These are phyloP conservation scores for Gyrodon lividus DNA, from an alignment of 768 basidiomycete species.

Conservation along the genomic window DNA sequence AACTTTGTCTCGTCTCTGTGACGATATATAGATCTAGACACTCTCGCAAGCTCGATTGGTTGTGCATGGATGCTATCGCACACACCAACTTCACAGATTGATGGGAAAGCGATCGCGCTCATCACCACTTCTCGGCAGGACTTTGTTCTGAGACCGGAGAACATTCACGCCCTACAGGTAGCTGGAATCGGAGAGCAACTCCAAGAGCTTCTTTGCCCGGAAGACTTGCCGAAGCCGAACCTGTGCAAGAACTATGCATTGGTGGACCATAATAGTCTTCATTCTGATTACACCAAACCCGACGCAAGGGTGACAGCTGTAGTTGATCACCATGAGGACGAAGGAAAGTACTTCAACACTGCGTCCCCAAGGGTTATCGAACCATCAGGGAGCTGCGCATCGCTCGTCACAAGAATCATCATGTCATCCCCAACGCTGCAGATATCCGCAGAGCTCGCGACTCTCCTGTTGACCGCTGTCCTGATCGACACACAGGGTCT, in stretches of 20 bases:
- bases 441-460: slow-evolving; percentile 62
- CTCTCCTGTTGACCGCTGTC: slow-evolving; percentile 77
- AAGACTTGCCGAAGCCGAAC: slow-evolving; percentile 54
- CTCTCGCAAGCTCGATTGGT: slow-evolving; percentile 79
- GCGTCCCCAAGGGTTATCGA: slow-evolving; percentile 67
- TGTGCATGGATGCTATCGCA: slow-evolving; percentile 72
- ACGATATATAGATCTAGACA: slow-evolving; percentile 74
- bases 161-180: slow-evolving; percentile 68
- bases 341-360: slow-evolving; percentile 57
- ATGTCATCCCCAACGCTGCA: slow-evolving; percentile 22
- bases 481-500: slow-evolving; percentile 86
- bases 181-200: slow-evolving; percentile 51
- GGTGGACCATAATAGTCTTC: slow-evolving; percentile 88
- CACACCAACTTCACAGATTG: slow-evolving; percentile 31
- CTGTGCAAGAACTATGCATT: slow-evolving; percentile 63
- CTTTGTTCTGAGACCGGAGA: slow-evolving; percentile 82
- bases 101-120: slow-evolving; percentile 64
- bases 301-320: slow-evolving; percentile 64
- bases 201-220: slow-evolving; percentile 61
- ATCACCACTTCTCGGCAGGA: slow-evolving; percentile 67
- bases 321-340: slow-evolving; percentile 92
- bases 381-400: slow-evolving; percentile 77
- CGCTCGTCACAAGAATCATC: slow-evolving; percentile 50
- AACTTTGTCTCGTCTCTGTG: background rate
- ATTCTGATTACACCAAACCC: slow-evolving; percentile 38